Evolutionary conservation across 345 rosid genomes (phyloP), one percentile per base, ranked within the genome.

Genomic region (Moringa oleifera): DNA sequence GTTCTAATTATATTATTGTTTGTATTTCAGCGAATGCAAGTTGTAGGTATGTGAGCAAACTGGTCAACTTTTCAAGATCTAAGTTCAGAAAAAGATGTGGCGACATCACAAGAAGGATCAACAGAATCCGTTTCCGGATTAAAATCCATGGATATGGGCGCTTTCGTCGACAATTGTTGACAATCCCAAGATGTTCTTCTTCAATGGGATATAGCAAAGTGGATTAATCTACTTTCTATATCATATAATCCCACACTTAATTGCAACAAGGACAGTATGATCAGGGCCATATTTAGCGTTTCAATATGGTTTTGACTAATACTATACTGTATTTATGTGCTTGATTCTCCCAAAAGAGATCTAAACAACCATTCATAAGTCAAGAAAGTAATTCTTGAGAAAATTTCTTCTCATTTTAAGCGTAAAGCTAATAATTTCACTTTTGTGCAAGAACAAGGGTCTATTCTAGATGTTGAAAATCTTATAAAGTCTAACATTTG

Each of bases 141-240:
- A 92, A 77, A 79, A 80, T 87, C 57, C 83, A 75, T 9, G 90
- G 90, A 7, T 84, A 83, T 75, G 55, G 59, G 46, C 83, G 83
- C 47, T 83, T 92, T 66, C 79, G 68, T 25, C 76, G 75, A 56
- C 77, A 77, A 59, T 88, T 83, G 87, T 69, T 79, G 56, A 73
- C 67, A 59, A 28, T 81, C 55, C 76, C 90, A 20, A 93, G 72
- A 58, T 81, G 83, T 61, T 81, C 79, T 57, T 78, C 94, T 22
- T 59, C 83, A 57, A 53, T 51, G 61, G 60, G 73, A 70, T 83
- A 93, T 68, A 74, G 68, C 11, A 86, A 79, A 74, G 25, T 84
- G 55, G 80, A 85, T 21, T 79, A 67, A 67, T 21, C 47, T 41
- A 15, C 12, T 15, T 41, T 41, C 13, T 15, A 41, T 11, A 2